Percentiles rank a stretch among this genome's conserved stretches.
Evolutionary conservation across 805 yeast species (phyloP).

Genomic region (Lipomyces chichibuensis): DNA sequence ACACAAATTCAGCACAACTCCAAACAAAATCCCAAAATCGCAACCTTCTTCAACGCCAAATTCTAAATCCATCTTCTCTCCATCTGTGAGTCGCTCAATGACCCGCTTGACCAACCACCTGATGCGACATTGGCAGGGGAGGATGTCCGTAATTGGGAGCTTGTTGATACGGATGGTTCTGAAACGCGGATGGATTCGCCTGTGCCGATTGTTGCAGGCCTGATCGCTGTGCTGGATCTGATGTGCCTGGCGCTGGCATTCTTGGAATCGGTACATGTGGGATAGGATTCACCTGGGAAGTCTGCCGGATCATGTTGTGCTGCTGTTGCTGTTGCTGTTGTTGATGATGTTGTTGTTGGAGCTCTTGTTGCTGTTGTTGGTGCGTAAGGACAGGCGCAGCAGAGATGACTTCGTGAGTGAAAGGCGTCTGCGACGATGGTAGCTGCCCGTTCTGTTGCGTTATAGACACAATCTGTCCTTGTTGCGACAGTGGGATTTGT

Average conservation of each 20-base stretch:
- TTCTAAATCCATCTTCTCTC: not conserved
- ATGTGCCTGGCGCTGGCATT: conserved; percentile 10
- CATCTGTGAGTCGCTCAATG: not conserved
- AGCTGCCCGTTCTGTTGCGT: not conserved
- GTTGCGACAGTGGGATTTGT: not conserved
- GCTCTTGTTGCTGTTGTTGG: not conserved
- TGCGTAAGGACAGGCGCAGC: conserved; percentile 1
- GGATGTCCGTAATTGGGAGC: conserved; percentile 3
- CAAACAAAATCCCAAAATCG: not conserved
- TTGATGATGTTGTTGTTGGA: not conserved
- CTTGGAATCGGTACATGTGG: conserved; percentile 4
- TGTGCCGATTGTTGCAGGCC: not conserved
- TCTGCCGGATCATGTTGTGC: conserved; percentile 4
- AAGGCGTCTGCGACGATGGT: not conserved
- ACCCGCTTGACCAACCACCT: not conserved
- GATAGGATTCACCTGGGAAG: not conserved
- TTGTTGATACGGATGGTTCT: not conserved
- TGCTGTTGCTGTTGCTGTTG: not conserved
- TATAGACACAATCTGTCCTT: not conserved
- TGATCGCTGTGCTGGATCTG: conserved; percentile 5
- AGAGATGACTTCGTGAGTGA: not conserved
- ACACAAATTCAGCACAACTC: not conserved
- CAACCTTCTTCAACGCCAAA: not conserved
- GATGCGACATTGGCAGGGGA: not conserved
- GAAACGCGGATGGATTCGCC: conserved; percentile 7